Percentiles rank a stretch among this genome's conserved stretches.
Conservation (phyloP, 768 basidiomycete species). For the Macrolepiota fuliginosa region DNA sequence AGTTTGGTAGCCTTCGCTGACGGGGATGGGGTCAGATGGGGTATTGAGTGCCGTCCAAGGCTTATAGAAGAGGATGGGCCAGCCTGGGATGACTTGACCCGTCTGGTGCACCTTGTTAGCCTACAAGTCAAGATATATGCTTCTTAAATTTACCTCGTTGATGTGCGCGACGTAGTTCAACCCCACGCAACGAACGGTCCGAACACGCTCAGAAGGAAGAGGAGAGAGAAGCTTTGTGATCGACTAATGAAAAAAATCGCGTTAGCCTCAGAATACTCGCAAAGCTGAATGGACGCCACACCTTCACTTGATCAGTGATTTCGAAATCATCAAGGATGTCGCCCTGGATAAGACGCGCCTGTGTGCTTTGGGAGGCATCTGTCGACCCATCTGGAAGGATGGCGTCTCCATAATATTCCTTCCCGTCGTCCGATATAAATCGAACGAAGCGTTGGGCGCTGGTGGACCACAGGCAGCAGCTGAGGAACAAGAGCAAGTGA, state of each 20-base stretch:
- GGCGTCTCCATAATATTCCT: slow-evolving; percentile 35
- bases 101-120: slow-evolving; percentile 19
- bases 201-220: slow-evolving; percentile 27
- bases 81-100: slow-evolving; percentile 30
- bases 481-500: slow-evolving; percentile 7
- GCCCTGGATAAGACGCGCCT: slow-evolving; percentile 30
- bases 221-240: slow-evolving; percentile 33
- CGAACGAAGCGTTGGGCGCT: slow-evolving; percentile 35
- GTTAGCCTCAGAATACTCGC: neutral
- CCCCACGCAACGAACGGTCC: slow-evolving; percentile 35
- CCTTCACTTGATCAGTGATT: slow-evolving; percentile 34
- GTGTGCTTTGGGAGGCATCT: slow-evolving; percentile 31
- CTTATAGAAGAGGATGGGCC: slow-evolving; percentile 37
- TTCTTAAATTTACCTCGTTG: slow-evolving; percentile 22
- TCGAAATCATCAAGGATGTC: slow-evolving; percentile 34
- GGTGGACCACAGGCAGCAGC: slow-evolving; percentile 16
- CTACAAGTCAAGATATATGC: neutral
- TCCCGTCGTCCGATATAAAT: slow-evolving; percentile 34
- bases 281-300: slow-evolving; percentile 9
- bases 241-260: slow-evolving; percentile 16
- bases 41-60: slow-evolving; percentile 34
- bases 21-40: slow-evolving; percentile 32
- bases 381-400: slow-evolving; percentile 27
- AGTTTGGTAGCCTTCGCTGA: slow-evolving; percentile 35
- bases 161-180: slow-evolving; percentile 34